phyloP scores from a whole-genome alignment of 805 yeast genomes.

The Tetrapisispora pingtungensis region DNA sequence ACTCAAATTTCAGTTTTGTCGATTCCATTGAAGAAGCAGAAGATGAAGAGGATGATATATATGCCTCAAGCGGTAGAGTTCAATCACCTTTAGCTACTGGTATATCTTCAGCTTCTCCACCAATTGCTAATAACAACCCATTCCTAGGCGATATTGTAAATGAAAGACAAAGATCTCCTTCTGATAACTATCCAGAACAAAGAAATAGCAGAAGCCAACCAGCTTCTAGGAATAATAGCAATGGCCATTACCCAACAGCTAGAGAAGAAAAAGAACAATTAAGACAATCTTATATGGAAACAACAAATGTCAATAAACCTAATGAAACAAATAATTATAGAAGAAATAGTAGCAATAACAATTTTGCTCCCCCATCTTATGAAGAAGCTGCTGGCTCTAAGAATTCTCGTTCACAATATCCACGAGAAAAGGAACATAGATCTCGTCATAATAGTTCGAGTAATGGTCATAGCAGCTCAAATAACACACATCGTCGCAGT shows the following conservation, averaged over 20 bases:
- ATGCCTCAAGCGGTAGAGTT: constrained; percentile 15
- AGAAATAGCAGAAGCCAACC: constrained; percentile 7
- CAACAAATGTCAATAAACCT: constrained; percentile 5
- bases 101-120: constrained; percentile 23
- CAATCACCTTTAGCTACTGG: constrained; percentile 14
- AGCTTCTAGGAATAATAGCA: constrained; percentile 3
- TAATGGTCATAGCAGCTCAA: constrained; percentile 1
- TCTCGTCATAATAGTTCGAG: constrained; percentile 4
- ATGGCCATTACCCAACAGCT: constrained; percentile 29
- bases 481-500: constrained; percentile 8
- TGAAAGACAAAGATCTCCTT: not conserved
- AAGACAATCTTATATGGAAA: constrained; percentile 26
- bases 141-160: constrained; percentile 23
- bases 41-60: constrained; percentile 9
- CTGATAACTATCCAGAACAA: constrained; percentile 10
- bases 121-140: constrained; percentile 19
- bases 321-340: not conserved
- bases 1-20: constrained; percentile 33
- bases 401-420: constrained; percentile 5
- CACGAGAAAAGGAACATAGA: constrained; percentile 8
- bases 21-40: constrained; percentile 35
- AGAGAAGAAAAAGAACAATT: constrained; percentile 25
- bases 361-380: constrained; percentile 14
- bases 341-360: constrained; percentile 4
- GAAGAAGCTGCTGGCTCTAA: constrained; percentile 31